Conservation (phyloP, 805 yeast genomes). For the Teunomyces gatunensis region DNA sequence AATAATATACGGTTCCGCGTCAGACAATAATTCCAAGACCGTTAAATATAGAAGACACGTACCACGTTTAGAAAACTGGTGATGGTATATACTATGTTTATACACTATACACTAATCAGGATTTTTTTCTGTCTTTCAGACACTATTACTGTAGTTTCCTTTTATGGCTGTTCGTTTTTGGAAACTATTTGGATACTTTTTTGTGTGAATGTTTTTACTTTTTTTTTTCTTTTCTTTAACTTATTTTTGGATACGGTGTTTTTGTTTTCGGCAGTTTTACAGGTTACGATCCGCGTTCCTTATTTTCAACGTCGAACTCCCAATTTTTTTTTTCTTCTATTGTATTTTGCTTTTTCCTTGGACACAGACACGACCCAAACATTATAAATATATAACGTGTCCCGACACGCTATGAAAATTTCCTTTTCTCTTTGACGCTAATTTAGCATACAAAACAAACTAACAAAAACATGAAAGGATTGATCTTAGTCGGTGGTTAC, state of each 20-base stretch:
- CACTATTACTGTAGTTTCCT: no score
- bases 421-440: slow-evolving; percentile 2
- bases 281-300: background rate
- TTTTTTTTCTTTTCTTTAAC: background rate
- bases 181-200: background rate
- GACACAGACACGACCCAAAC: slow-evolving; percentile 2
- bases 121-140: no score
- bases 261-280: background rate
- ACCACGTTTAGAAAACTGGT: no score
- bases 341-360: background rate
- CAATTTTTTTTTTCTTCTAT: background rate
- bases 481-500: slow-evolving; percentile 98
- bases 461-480: slow-evolving; percentile 72
- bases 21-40: background rate
- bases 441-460: background rate
- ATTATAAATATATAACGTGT: slow-evolving; percentile 3
- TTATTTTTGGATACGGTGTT: background rate
- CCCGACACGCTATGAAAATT: slow-evolving; percentile 1
- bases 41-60: background rate
- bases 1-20: background rate
- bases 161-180: background rate
- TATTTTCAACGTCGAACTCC: background rate
- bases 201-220: background rate
- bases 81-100: no score
- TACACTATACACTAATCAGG: no score